These are phyloP conservation scores for Botryotinia globosa DNA, from an alignment of 2,329 filamentous ascomycete genomes.

Conservation along the genomic window DNA sequence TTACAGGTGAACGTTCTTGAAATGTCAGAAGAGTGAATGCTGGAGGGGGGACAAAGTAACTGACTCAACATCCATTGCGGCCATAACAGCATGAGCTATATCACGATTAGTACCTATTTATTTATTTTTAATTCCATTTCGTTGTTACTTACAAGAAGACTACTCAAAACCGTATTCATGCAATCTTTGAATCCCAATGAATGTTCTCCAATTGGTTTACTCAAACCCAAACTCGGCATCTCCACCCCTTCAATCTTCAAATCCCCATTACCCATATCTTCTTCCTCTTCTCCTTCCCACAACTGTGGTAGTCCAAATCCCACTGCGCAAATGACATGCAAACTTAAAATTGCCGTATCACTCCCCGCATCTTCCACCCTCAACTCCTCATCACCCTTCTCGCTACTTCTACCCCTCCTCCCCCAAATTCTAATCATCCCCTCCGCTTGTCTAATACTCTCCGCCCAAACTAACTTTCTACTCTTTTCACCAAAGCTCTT, in stretches of 20 bases:
- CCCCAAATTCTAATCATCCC: slow-evolving; percentile 45
- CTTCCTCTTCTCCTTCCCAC: slow-evolving; percentile 40
- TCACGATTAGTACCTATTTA: background rate
- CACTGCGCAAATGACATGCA: slow-evolving; percentile 54
- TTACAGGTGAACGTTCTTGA: slow-evolving; percentile 39
- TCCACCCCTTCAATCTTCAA: background rate
- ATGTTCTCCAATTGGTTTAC: background rate
- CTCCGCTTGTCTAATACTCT: slow-evolving; percentile 48
- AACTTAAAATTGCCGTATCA: slow-evolving; percentile 49
- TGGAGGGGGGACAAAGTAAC: background rate
- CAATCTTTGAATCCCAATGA: slow-evolving; percentile 50
- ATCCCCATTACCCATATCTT: too few species aligned
- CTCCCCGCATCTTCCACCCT: slow-evolving; percentile 43
- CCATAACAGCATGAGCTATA: slow-evolving; percentile 35
- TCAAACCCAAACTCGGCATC: slow-evolving; percentile 2
- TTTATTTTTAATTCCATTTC: too few species aligned
- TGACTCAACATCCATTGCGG: slow-evolving; percentile 45
- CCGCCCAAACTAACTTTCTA: slow-evolving; percentile 44
- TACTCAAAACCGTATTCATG: slow-evolving; percentile 47
- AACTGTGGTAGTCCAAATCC: slow-evolving; percentile 45
- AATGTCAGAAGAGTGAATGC: slow-evolving; percentile 9
- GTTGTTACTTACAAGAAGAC: slow-evolving; percentile 37
- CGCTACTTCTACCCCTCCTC: slow-evolving; percentile 43
- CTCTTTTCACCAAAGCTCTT: slow-evolving; percentile 45
- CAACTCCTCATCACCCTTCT: slow-evolving; percentile 24